Base-by-base conservation (phyloP, 495 filamentous ascomycete genomes). In the Penicillium crystallinum region DNA sequence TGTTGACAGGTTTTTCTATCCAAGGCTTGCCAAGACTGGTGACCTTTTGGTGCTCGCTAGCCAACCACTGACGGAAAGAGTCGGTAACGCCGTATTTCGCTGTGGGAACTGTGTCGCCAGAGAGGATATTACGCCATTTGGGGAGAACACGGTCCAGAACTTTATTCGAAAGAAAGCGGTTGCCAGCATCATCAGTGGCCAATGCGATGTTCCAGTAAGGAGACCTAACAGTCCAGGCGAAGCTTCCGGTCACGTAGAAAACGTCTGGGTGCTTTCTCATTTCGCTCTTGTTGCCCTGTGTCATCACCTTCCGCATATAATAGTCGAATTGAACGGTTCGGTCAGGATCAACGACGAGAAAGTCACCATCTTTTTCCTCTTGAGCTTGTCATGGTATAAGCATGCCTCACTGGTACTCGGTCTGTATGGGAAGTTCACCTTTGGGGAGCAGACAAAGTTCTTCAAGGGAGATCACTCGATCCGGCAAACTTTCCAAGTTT, bases 191-290 rank as follows among this genome's bases (percentile, higher is more conserved):
- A 15, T 53, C 40, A n/a, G 30, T 53, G n/a, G 50, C 50, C 31
- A 53, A 27, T 8, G 41, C 40, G 6, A 53, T 19, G 22, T 42
- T 23, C 50, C 50, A 53, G 21, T 46, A 53, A 21, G 50, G 40
- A 5, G 50, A 35, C 42, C 31, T 17, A 9, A 52, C 2, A 7
- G 40, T 43, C 40, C 40, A 43, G n/a, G 40, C 23, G 18, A 43
- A 8, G 40, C 1, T 29, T 8, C 40, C 40, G 10, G 40, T 43
- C 15, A 29, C n/a, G 15, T 43, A 43, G 15, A 43, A 43, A 9
- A 43, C 40, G 4, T 29, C 40, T 18, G 5, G 15, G 6, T 43
- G 3, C 23, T 29, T 15, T 18, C 9, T 43, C 40, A 43, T 43
- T 10, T 2, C 23, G 8, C 11, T 7, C 25, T 12, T 43, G 40